These are phyloP conservation scores for Euphorbia neoarborescens DNA, from an alignment of 441 rosid species.

Conservation along the genomic window DNA sequence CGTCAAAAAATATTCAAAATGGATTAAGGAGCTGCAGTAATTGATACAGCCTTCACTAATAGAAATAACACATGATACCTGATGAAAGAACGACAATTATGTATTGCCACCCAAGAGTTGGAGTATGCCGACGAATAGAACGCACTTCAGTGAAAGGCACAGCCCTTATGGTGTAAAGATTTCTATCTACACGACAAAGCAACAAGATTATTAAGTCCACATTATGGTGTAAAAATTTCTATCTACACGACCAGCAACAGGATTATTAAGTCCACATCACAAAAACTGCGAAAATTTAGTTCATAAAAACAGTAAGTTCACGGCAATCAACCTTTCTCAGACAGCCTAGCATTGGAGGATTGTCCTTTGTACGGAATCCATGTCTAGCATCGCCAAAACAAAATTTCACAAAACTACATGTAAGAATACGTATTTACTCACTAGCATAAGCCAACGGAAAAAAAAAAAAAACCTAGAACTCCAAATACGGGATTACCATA, in stretches of 20 bases:
- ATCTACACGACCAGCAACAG: slow-evolving; percentile 39
- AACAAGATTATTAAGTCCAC: slow-evolving; percentile 11
- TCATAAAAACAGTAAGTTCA: slow-evolving; percentile 10
- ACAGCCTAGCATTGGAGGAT: slow-evolving; percentile 48
- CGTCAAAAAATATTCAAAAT: slow-evolving; percentile 2
- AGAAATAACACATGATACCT: slow-evolving; percentile 35
- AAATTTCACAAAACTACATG: not conserved
- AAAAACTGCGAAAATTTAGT: not conserved
- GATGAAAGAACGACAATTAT: slow-evolving; percentile 78
- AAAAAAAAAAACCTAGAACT: slow-evolving; percentile 6
- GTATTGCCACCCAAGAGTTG: slow-evolving; percentile 93
- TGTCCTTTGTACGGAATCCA: slow-evolving; percentile 93
- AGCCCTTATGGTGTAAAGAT: slow-evolving; percentile 76
- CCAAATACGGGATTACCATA: slow-evolving; percentile 36
- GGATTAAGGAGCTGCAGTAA: not conserved
- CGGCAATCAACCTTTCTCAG: slow-evolving; percentile 62
- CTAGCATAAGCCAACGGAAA: not conserved
- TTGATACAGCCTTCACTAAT: not conserved
- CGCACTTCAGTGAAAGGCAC: slow-evolving; percentile 71
- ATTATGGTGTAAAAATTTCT: slow-evolving; percentile 77
- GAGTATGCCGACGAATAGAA: slow-evolving; percentile 78
- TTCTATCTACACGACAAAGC: slow-evolving; percentile 52
- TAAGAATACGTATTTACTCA: not conserved
- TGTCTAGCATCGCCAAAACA: slow-evolving; percentile 36
- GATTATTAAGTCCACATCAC: slow-evolving; percentile 3